Evolutionary conservation across 192 early-diverging fungal genomes (phyloP), one percentile per base, ranked within the genome.

Genomic region (Gigaspora rosea): DNA sequence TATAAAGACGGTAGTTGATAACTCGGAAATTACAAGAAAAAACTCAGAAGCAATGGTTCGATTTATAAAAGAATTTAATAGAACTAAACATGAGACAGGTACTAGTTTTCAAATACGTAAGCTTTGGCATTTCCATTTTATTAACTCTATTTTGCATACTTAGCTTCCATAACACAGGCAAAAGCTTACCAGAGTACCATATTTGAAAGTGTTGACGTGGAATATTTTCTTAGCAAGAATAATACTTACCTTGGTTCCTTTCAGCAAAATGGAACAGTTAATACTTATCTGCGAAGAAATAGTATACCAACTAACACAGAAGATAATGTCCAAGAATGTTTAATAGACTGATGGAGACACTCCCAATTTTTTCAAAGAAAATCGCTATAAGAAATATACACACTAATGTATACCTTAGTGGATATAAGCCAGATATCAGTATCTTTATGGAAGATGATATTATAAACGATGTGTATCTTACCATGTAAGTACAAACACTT

Each of bases 121-220:
- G 12, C 47, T 70, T 70, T 70, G 66, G 35, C 13, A 51, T n/a
- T 70, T 70, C 68, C 68, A 70, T 15, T 70, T 70, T 16, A 49
- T 11, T 16, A 15, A 70, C 22, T 32, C 0, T 3, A 49, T 49
- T 70, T 51, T 70, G 15, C 48, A 70, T 15, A 70, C 65, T 70
- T 70, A n/a, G n/a, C n/a, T n/a, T n/a, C n/a, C n/a, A n/a, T n/a
- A n/a, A n/a, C n/a, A n/a, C n/a, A n/a, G n/a, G n/a, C n/a, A n/a
- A n/a, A 10, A 51, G n/a, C 8, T 50, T 69, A 70, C 48, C 48
- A 70, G 48, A 51, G 9, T n/a, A 70, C 4, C n/a, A 0, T 4
- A 8, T 70, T 70, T 70, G 0, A 16, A 27, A 51, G 0, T 1
- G 67, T 49, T 70, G 67, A 49, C 22, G 2, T 20, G 41, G 66